A percentile compares a stretch with the other conserved stretches of the same genome.
Evolutionary conservation across 805 yeast genomes (phyloP).

Genomic region (Ogataea methylovora): DNA sequence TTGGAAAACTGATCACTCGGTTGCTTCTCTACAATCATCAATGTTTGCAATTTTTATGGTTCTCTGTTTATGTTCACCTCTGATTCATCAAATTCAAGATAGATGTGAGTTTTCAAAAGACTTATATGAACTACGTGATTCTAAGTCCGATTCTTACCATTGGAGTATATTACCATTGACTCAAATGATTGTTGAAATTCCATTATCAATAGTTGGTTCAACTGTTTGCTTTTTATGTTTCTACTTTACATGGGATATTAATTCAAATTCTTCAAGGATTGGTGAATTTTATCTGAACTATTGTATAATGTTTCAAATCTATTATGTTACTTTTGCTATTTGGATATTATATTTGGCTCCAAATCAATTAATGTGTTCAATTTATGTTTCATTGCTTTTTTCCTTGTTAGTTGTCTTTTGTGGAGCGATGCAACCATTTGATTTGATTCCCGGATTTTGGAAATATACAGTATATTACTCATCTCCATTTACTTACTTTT

Average conservation of each 20-base stretch:
- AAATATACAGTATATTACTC: slow-evolving; percentile 33
- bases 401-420: slow-evolving; percentile 27
- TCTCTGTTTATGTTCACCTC: slow-evolving; percentile 46
- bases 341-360: slow-evolving; percentile 36
- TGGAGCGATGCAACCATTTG: slow-evolving; percentile 36
- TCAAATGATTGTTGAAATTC: slow-evolving; percentile 46
- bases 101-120: slow-evolving; percentile 46
- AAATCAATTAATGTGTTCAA: slow-evolving; percentile 33
- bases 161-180: slow-evolving; percentile 52
- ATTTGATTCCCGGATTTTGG: slow-evolving; percentile 42
- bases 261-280: slow-evolving; percentile 22
- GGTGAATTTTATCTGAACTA: slow-evolving; percentile 28
- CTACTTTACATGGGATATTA: slow-evolving; percentile 41
- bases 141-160: slow-evolving; percentile 53
- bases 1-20: slow-evolving; percentile 42
- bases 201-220: slow-evolving; percentile 41
- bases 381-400: slow-evolving; percentile 31
- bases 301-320: slow-evolving; percentile 24
- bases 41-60: slow-evolving; percentile 56
- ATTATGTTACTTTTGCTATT: slow-evolving; percentile 27
- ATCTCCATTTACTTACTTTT: slow-evolving; percentile 42
- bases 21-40: slow-evolving; percentile 47
- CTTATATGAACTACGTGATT: slow-evolving; percentile 55
- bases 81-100: slow-evolving; percentile 52
- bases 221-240: slow-evolving; percentile 38